Base-by-base conservation (phyloP, 2,329 filamentous ascomycete genomes). In the Ceratocystis eucalypticola region DNA sequence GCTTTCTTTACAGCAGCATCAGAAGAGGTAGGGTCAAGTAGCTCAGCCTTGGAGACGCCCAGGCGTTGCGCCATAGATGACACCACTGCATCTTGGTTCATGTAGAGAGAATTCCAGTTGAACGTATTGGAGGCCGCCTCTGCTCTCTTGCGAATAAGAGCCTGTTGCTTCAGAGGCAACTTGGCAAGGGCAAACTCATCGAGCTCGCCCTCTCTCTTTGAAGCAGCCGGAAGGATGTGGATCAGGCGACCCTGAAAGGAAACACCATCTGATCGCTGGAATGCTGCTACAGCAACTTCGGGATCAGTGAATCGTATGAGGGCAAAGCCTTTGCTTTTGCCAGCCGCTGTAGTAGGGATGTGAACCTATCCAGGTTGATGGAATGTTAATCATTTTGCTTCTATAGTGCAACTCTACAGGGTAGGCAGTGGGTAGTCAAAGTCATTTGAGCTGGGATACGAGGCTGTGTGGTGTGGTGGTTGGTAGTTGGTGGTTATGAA, bases 61-160 rank as follows among this genome's bases (percentile, higher is more conserved):
- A 99, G 81, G 65, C 92, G 88, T 73, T 87, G 85, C 61, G 94
- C 91, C 69, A 96, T 85, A 5, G 92, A 95, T 62, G 89, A 86
- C 76, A 96, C 92, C 64, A 99, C 91, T 63, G 94, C 90, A 78
- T 99, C 92, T 77, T 91, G 88, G 76, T 88, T 96, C 89, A 99
- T 95, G 76, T 94, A 99, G n/a, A 99, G 80, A n/a, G 92, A 93
- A 78, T 99, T 99, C 94, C 94, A 99, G 74, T 93, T 96, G 77
- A 97, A 97, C 1, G 84, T 85, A 62, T 83, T 85, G 37, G 86
- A 87, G 7, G 88, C 82, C 25, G 92, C 89, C 71, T 93, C 88
- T 62, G 87, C 82, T 76, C 89, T 95, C 72, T 88, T 89, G 74
- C 88, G 90, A 70, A 97, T 88, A 72, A 95, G 84, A 71, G 91